A percentile compares a stretch with the other conserved stretches of the same genome.
Conservation (phyloP, 176 grass and related monocot genomes). For the Cymbopogon citratus region DNA sequence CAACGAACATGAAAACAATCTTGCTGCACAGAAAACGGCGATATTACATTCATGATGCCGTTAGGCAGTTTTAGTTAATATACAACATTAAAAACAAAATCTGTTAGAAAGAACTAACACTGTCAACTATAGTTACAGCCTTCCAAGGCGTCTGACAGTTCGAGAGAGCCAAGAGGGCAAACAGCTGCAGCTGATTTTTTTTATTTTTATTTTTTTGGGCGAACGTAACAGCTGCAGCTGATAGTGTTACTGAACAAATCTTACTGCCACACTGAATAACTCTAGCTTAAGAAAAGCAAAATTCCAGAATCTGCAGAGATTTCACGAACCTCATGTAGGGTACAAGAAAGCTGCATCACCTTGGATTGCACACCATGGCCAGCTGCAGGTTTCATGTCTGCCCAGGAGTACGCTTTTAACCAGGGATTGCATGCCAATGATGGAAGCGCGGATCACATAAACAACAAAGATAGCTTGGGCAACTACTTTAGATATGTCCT, state of each 20-base stretch:
- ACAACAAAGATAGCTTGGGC: neutral
- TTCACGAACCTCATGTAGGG: neutral
- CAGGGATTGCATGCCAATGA: neutral
- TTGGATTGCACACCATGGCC: neutral
- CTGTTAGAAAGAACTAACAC: neutral
- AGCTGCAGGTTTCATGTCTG: neutral
- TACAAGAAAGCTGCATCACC: neutral
- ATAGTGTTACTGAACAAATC: neutral
- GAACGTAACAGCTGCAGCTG: neutral
- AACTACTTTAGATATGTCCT: constrained; percentile 2
- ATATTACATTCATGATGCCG: neutral
- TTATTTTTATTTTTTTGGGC: no score
- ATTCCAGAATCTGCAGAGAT: neutral
- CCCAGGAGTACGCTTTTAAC: neutral
- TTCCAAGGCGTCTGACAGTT: neutral
- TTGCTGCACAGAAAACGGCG: neutral
- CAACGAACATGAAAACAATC: neutral
- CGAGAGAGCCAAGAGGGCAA: neutral
- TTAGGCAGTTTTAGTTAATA: neutral
- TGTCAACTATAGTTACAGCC: no score
- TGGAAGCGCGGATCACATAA: constrained; percentile 4
- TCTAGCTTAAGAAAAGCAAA: neutral
- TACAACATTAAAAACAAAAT: neutral
- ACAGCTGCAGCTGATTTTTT: neutral
- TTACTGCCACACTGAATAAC: neutral